Evolutionary conservation across 768 basidiomycete genomes (phyloP), one percentile per base, ranked within the genome.

Genomic region (Tulasnella sp.): DNA sequence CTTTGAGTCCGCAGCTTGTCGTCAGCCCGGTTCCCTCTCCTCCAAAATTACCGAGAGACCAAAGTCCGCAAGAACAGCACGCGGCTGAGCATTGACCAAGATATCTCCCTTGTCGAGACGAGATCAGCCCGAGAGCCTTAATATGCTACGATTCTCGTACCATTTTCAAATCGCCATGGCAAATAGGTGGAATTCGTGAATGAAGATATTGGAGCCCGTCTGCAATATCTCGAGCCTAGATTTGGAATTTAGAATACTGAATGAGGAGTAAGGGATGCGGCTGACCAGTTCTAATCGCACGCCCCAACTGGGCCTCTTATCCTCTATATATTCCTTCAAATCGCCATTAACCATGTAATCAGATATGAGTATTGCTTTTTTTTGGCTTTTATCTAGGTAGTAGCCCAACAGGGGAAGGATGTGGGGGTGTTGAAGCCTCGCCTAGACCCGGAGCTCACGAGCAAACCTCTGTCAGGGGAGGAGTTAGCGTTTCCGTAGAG

Each of bases 51-150:
- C 10, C 20, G 55, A 35, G 26, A 76, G 75, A 37, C 75, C 75
- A 39, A 76, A 76, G 44, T 76, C 75, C 29, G 51, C 26, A 23
- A 76, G 48, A 37, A 57, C 37, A 1, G 75, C 75, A 18, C 42
- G 51, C n/a, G 15, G 15, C 20, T 55, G 29, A 40, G 23, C 44
- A 39, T 29, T 69, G 15, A 76, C 57, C 18, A 76, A 37, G 29
- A 76, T 67, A 37, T 76, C 69, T 15, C 29, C 32, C 73, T 74
- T 20, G 23, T 74, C 39, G 67, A 74, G 44, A 9, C 32, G 16
- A 16, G 6, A 29, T 71, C 13, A 37, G 32, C 29, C 32, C 10
- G 11, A 29, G 18, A 23, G 18, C 2, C 32, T 11, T 6, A 71
- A 10, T 20, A 11, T 1, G 35, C 32, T 23, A 9, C n/a, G 15